Percentiles rank a stretch among this genome's conserved stretches.
phyloP scores from a whole-genome alignment of 2,329 filamentous ascomycete species.

The Dothistroma septosporum region DNA sequence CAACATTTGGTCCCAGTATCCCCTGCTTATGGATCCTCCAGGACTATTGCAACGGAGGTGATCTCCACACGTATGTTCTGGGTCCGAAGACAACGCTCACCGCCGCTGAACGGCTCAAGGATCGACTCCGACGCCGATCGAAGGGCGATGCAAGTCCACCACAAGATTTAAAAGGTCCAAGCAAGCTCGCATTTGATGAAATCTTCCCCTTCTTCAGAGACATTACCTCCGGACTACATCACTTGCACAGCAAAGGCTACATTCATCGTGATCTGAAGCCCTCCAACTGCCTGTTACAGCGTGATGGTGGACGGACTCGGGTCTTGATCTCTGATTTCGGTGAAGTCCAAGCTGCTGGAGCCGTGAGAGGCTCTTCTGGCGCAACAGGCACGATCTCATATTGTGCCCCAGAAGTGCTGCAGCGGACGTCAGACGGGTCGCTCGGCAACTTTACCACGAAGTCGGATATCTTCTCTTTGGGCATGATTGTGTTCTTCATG shows the following conservation, averaged over 20 bases:
- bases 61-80: conserved; percentile 83
- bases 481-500: conserved; percentile 98
- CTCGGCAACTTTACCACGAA: conserved; percentile 95
- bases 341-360: conserved; percentile 83
- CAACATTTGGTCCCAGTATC: conserved; percentile 79
- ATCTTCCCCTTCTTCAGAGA: conserved; percentile 97
- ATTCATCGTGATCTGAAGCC: conserved; percentile 96
- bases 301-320: conserved; percentile 59
- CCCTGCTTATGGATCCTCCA: conserved; percentile 96
- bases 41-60: conserved; percentile 93
- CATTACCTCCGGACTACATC: conserved; percentile 84
- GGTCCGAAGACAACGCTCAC: conserved; percentile 69
- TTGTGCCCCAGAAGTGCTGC: conserved; percentile 79
- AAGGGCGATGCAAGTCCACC: conserved; percentile 68
- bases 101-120: conserved; percentile 74
- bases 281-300: conserved; percentile 87
- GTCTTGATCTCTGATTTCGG: conserved; percentile 97
- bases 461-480: conserved; percentile 95
- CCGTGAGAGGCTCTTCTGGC: conserved; percentile 79
- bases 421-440: conserved; percentile 58
- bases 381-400: conserved; percentile 96
- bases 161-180: conserved; percentile 47
- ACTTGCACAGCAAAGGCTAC: conserved; percentile 85
- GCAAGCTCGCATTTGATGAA: conserved; percentile 72
- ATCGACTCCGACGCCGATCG: conserved; percentile 76